Evolutionary conservation across 495 filamentous ascomycete genomes (phyloP), one percentile per base, ranked within the genome.

Genomic region (Penicillium malachiteum): DNA sequence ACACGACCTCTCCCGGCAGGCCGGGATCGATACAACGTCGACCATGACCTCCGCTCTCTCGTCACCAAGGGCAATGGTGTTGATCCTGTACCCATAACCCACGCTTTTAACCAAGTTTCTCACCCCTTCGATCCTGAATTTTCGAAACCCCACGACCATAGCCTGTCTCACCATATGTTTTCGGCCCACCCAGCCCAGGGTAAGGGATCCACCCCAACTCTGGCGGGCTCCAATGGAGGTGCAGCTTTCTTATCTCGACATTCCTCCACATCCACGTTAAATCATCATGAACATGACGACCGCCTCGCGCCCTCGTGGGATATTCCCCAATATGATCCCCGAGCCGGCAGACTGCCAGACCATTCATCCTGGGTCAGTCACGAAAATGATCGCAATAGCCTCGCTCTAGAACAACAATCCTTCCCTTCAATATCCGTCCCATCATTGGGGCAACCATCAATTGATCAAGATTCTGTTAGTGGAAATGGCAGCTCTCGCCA

Each of bases 201-300:
- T 7, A 60, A 68, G 40, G 53, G 57, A 41, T 68, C 65, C 10
- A 65, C 65, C 5, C 50, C 60, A n/a, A 65, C 65, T 3, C 62
- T 68, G 14, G 55, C 65, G 14, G 65, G 58, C 14, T 61, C 62
- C 17, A 65, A 57, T 33, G 52, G 39, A 39, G 57, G 54, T 26
- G 50, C 43, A 32, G 46, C 16, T 5, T 68, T 65, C 37, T 31
- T 59, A 13, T 65, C 65, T 43, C 54, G 58, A 10, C 62, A 59
- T 50, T 68, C 65, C 3, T 68, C 65, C 17, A 45, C 65, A 40
- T 68, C 65, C 2, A 68, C 65, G 16, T 45, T 68, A 51, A 68
- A 68, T 39, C 65, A 67, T 31, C 49, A 63, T 14, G 65, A 65
- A 40, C 30, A 54, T 13, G 41, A 58, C 3, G 37, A 33, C n/a